Evolutionary conservation across 495 filamentous ascomycete species (phyloP), one percentile per base, ranked within the genome.

Genomic region (Neurospora hispaniola): DNA sequence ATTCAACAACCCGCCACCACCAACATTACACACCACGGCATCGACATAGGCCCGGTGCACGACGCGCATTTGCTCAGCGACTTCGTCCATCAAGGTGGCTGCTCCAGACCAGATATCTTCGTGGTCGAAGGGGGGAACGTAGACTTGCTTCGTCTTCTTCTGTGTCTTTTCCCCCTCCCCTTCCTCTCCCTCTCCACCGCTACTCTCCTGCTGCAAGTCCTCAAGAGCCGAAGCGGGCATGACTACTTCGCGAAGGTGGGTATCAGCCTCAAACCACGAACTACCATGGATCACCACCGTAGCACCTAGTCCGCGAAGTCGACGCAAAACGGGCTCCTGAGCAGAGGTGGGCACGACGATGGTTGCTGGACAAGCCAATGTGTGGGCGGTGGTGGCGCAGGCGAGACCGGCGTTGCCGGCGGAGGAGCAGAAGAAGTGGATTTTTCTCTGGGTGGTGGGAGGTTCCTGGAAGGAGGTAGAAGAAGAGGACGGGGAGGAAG

Each of bases 331-430:
- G 54, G 54, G 54, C 54, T 66, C 81, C 62, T 88, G 86, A 0
- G 94, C 96, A 4, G 82, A 85, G 27, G 84, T 70, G 0, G 96
- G 93, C 1, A 97, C 90, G 18, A 95, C 92, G 73, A 99, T 91
- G 27, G 94, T 97, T 76, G 89, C 90, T 0, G 89, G 89, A 72
- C 88, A 88, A n/a, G 84, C 80, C n/a, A 97, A 86, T 12, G 86
- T 81, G 14, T 78, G 82, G 16, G 94, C 92, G 16, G 95, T 93
- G 27, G 90, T 91, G 8, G 93, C 93, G 78, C 93, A 94, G 18
- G 95, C 96, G 4, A 99, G 89, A 5, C 96, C 95, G 14, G 95
- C 95, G 80, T 98, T 98, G 72, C 95, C 95, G 74, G 93, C 96
- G 40, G 89, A 91, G 69, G 90, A 93, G 81, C 88, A 93, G 85